These are phyloP conservation scores for Kalanchoe fedtschenkoi DNA, from an alignment of 164 flowering plant genomes.

Conservation along the genomic window DNA sequence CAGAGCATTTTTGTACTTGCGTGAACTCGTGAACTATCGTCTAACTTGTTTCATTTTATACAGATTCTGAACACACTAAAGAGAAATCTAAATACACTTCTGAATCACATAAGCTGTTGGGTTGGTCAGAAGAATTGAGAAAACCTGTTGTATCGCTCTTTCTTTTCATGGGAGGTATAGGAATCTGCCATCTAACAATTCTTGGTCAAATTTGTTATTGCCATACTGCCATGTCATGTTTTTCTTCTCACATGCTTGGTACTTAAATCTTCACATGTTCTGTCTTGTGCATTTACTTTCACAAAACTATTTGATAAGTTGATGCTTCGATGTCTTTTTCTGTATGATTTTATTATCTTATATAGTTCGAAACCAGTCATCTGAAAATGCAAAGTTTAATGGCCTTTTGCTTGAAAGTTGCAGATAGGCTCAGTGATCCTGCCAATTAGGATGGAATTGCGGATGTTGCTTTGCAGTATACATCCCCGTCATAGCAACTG, in stretches of 20 bases:
- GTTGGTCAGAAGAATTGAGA: conserved; percentile 74
- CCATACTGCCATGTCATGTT: background rate
- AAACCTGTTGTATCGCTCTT: conserved; percentile 86
- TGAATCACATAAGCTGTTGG: conserved; percentile 72
- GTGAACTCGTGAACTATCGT: background rate
- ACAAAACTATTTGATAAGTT: background rate
- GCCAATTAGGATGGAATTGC: conserved; percentile 93
- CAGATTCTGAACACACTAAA: conserved; percentile 84
- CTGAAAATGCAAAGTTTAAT: too few relatives aligned
- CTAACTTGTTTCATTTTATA: conserved; percentile 3
- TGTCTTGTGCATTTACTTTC: background rate
- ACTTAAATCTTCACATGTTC: background rate
- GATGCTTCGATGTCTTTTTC: background rate
- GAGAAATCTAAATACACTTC: conserved; percentile 63
- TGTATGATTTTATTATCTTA: background rate
- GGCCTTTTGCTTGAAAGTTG: conserved; percentile 66
- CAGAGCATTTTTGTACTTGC: background rate
- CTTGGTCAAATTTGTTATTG: background rate
- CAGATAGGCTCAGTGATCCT: conserved; percentile 94
- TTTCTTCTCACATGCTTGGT: background rate
- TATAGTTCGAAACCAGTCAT: background rate
- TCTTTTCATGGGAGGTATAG: conserved; percentile 93
- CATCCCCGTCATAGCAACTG: conserved; percentile 93
- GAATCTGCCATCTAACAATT: background rate
- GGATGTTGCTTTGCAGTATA: conserved; percentile 75